Conservation (phyloP, 768 basidiomycete species). For the Amyloporia xantha region DNA sequence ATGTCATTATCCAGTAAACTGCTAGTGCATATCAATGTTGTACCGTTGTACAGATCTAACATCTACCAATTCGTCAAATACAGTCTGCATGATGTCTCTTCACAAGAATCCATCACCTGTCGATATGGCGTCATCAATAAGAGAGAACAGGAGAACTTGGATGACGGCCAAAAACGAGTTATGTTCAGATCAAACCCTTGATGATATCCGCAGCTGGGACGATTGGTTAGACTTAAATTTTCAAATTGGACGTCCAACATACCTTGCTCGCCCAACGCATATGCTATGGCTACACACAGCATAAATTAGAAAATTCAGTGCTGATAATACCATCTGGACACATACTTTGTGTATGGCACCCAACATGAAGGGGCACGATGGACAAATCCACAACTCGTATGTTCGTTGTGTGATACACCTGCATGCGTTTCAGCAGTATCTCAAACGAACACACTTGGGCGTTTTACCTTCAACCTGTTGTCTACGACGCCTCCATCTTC, state of each 20-base stretch:
- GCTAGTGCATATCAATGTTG: too few relatives aligned
- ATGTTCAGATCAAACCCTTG: slow-evolving; percentile 11
- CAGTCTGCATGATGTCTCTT: too few relatives aligned
- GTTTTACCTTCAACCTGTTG: background rate
- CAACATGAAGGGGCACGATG: slow-evolving; percentile 34
- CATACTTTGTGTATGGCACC: slow-evolving; percentile 28
- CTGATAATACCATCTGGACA: background rate
- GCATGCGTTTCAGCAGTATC: background rate
- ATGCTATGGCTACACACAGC: slow-evolving; percentile 13
- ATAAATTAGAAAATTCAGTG: background rate
- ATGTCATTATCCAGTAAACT: too few relatives aligned
- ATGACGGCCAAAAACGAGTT: too few relatives aligned
- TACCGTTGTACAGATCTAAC: too few relatives aligned
- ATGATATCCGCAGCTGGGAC: slow-evolving; percentile 23
- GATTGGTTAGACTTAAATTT: background rate
- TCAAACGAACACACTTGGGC: background rate
- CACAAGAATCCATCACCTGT: too few relatives aligned
- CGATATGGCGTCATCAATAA: too few relatives aligned
- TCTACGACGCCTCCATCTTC: slow-evolving; percentile 12
- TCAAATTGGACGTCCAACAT: background rate
- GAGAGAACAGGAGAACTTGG: too few relatives aligned
- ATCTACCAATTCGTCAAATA: too few relatives aligned
- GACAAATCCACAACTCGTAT: slow-evolving; percentile 29
- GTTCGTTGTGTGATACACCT: slow-evolving; percentile 8
- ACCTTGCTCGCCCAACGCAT: slow-evolving; percentile 26